Evolutionary conservation across 1,139 yeast species (phyloP).

Genomic region (Sugiyamaella japonica): DNA sequence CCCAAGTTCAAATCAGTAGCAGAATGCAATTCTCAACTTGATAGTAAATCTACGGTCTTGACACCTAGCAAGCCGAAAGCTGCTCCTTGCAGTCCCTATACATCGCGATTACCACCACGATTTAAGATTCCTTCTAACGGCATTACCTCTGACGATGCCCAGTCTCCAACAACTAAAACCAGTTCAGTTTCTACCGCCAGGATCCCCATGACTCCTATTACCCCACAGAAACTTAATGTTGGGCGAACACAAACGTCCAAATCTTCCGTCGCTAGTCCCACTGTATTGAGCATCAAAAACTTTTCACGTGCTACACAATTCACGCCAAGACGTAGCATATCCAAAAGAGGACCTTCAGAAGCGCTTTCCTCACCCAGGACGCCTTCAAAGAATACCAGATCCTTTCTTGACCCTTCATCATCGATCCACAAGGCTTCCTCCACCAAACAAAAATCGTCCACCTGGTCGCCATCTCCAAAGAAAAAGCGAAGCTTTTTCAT

Average conservation of each 20-base stretch:
- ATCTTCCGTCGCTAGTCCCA: not conserved
- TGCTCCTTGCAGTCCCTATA: not conserved
- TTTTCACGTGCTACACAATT: not conserved
- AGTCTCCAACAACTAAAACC: not conserved
- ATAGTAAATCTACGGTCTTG: not conserved
- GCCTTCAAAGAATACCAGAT: slow-evolving; percentile 1
- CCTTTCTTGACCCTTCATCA: slow-evolving; percentile 5
- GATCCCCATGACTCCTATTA: not conserved
- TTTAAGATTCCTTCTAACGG: not conserved
- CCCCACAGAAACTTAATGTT: slow-evolving; percentile 3
- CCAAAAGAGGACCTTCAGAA: not conserved
- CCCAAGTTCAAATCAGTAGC: slow-evolving; percentile 1
- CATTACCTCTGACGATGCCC: not conserved
- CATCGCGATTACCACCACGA: not conserved
- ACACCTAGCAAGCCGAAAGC: not conserved
- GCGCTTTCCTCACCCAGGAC: not conserved
- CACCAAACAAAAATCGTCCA: not conserved
- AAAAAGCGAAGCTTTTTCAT: slow-evolving; percentile 17
- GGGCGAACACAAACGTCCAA: not conserved
- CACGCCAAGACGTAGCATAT: not conserved
- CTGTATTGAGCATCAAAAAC: not conserved
- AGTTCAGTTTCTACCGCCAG: no score
- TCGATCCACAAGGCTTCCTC: not conserved
- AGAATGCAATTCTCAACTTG: not conserved
- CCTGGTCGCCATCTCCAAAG: slow-evolving; percentile 24